Base-by-base conservation (phyloP, 345 rosid species). In the Brassica nigra region DNA sequence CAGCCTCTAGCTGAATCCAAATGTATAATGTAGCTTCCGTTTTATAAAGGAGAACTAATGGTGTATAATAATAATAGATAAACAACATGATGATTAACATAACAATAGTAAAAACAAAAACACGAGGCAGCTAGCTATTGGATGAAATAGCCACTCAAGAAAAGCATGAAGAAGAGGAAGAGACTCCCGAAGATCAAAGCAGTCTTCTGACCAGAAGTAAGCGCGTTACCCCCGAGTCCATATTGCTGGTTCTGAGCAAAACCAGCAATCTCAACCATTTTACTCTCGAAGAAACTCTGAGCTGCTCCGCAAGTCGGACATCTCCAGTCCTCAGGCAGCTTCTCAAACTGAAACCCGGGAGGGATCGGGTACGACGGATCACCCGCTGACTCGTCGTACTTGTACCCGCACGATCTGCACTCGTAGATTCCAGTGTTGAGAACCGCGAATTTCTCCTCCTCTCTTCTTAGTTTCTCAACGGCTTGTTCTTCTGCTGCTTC, bases 271-370 rank as follows among this genome's bases (percentile, higher is more conserved):
- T 95, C 99, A 62, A 95, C 96, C 79, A 96, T 89, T 86, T 91
- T 91, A 66, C 98, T 93, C 85, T 84, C 88, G 44, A 95, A 93
- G 83, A 91, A 93, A 69, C 84, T 88, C 88, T 90, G 74, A 4
- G 96, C 89, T 18, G 97, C 99, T 8, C 99, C 99, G 74, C 99
- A 91, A 30, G 98, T 95, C 1, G 98, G 90, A 44, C 98, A 95
- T 83, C 98, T 85, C 97, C 99, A 93, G 63, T 91, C 99, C 14
- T 83, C 94, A 14, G 98, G 97, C 81, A 95, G 49, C 84, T 89
- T 85, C 23, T 88, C 90, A 78, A 87, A 95, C 59, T 83, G 93
- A 62, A 93, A 83, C 8, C 98, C 99, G 2, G 99, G 96, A 7
- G 99, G 91, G 62, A 95, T 86, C 28, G 99, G 98, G 65, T 92